Percentiles rank a stretch among this genome's conserved stretches.
These are phyloP conservation scores for Taphrina confusa DNA, from an alignment of 1,139 yeast species.

Conservation along the genomic window DNA sequence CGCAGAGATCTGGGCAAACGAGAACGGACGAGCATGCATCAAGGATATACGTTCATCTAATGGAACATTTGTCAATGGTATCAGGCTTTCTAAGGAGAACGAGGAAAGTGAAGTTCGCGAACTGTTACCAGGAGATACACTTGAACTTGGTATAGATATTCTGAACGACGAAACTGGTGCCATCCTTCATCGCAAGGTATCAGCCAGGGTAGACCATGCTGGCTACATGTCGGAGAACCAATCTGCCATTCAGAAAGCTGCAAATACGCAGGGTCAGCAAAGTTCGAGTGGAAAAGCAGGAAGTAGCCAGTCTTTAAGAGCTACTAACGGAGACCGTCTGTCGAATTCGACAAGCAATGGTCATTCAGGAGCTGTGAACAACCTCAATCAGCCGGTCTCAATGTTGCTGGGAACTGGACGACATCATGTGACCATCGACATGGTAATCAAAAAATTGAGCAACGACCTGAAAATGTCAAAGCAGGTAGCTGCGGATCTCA, in stretches of 20 bases:
- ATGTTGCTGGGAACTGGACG: conserved; percentile 16
- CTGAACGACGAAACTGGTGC: conserved; percentile 39
- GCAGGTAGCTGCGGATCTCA: conserved; percentile 36
- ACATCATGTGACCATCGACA: conserved; percentile 27
- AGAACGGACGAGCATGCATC: conserved; percentile 69
- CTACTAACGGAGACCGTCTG: not conserved
- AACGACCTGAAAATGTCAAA: conserved; percentile 23
- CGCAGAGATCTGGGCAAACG: conserved; percentile 81
- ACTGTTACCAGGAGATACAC: conserved; percentile 69
- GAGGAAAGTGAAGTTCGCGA: conserved; percentile 59
- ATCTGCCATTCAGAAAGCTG: conserved; percentile 5
- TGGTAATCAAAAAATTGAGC: conserved; percentile 33
- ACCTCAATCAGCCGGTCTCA: not conserved
- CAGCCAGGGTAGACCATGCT: conserved; percentile 40
- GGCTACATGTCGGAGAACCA: conserved; percentile 36
- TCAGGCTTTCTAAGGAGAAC: conserved; percentile 62
- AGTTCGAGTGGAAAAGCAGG: not conserved
- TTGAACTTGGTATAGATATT: conserved; percentile 90
- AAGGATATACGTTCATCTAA: conserved; percentile 88
- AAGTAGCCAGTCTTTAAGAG: conserved; percentile 11
- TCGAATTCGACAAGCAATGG: not conserved
- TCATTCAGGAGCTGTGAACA: not conserved
- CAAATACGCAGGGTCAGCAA: not conserved
- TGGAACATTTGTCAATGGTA: conserved; percentile 87
- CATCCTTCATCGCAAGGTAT: conserved; percentile 40